phyloP scores from a whole-genome alignment of 768 basidiomycete genomes.

The Hydnum rufescens region DNA sequence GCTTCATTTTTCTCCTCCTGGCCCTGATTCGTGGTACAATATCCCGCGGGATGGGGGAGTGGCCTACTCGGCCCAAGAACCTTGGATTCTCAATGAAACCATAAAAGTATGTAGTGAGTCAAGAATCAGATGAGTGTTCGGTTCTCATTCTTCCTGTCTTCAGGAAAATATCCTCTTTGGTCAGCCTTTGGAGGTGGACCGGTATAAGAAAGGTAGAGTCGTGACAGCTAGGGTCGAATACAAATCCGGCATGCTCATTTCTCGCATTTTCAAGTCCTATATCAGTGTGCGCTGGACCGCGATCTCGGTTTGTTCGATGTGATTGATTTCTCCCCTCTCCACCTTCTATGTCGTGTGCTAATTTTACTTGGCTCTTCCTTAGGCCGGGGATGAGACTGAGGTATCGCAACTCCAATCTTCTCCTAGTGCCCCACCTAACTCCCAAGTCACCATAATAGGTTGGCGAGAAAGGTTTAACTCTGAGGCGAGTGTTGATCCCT shows the following conservation, averaged over 20 bases:
- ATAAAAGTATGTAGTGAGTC: conserved; percentile 27
- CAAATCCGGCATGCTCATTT: not conserved
- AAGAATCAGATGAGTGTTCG: not conserved
- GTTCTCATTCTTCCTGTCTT: conserved; percentile 8
- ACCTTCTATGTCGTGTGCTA: not conserved
- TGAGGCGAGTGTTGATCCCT: conserved; percentile 18
- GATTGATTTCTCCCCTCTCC: too few relatives aligned
- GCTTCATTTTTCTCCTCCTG: conserved; percentile 19
- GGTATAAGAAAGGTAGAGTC: conserved; percentile 23
- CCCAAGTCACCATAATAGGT: conserved; percentile 16
- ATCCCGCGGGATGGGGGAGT: conserved; percentile 50
- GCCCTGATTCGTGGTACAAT: conserved; percentile 39
- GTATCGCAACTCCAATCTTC: not conserved
- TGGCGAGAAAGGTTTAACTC: conserved; percentile 47
- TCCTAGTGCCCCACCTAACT: not conserved
- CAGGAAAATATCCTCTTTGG: conserved; percentile 38
- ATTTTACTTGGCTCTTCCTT: not conserved
- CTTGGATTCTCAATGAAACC: conserved; percentile 70
- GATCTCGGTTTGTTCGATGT: conserved; percentile 27
- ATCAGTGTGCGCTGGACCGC: conserved; percentile 24
- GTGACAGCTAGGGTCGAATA: not conserved
- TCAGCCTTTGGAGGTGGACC: conserved; percentile 21
- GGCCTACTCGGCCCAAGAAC: conserved; percentile 66
- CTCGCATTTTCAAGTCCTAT: conserved; percentile 15
- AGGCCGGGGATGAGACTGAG: conserved; percentile 45